These are phyloP conservation scores for Spergularia marina DNA, from an alignment of 148 eudicot genomes.

Conservation along the genomic window DNA sequence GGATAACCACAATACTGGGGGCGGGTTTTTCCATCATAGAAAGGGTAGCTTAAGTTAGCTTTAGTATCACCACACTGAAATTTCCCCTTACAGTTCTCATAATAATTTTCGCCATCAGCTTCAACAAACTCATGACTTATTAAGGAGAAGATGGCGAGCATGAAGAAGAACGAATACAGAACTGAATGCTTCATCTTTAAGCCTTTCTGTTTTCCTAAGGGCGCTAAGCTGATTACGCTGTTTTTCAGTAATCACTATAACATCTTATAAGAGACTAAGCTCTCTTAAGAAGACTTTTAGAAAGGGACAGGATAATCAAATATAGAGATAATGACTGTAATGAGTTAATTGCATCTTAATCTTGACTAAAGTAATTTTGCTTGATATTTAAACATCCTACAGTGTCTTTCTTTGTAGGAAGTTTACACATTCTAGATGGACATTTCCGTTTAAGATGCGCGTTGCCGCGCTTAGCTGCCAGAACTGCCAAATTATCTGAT, in stretches of 20 bases:
- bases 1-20: conserved; percentile 54
- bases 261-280: conserved; percentile 6
- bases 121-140: conserved; percentile 1
- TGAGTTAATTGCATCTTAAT: not conserved
- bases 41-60: conserved; percentile 51
- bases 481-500: not conserved
- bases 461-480: not conserved
- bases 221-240: not conserved
- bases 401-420: not conserved
- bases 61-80: conserved; percentile 34
- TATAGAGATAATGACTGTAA: not conserved
- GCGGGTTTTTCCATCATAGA: conserved; percentile 36
- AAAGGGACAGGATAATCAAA: not conserved
- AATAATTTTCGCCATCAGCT: conserved; percentile 23
- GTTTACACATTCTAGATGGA: conserved; percentile 9
- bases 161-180: not conserved
- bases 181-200: conserved; percentile 20
- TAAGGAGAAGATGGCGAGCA: conserved; percentile 1
- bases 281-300: conserved; percentile 8
- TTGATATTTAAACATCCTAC: conserved; percentile 2
- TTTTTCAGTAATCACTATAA: not conserved
- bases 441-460: not conserved
- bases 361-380: conserved; percentile 8
- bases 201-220: not conserved
- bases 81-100: conserved; percentile 31